Conservation (phyloP, 805 yeast genomes). For the Torulaspora gathmanii region DNA sequence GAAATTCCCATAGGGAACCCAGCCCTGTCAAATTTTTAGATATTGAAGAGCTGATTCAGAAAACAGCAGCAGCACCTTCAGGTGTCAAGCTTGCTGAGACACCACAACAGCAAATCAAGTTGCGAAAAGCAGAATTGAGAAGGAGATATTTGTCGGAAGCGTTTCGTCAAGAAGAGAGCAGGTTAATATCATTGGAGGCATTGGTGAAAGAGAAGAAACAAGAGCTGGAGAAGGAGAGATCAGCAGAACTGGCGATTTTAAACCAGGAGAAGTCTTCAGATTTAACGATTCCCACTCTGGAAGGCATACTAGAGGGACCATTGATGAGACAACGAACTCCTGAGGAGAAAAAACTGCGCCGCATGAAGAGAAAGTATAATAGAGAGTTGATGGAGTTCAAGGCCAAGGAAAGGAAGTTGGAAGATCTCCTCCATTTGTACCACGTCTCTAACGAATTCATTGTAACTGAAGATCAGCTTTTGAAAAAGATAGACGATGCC, state of each 20-base stretch:
- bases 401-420: conserved; percentile 50
- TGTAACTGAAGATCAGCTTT: conserved; percentile 64
- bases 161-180: conserved; percentile 48
- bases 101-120: conserved; percentile 28
- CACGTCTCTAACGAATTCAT: conserved; percentile 66
- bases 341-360: conserved; percentile 57
- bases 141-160: conserved; percentile 66
- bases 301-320: conserved; percentile 59
- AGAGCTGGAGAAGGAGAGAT: conserved; percentile 36
- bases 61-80: conserved; percentile 48
- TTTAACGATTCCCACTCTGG: conserved; percentile 77
- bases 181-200: conserved; percentile 37
- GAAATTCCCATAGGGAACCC: conserved; percentile 54
- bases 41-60: conserved; percentile 54
- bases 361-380: conserved; percentile 62
- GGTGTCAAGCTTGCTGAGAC: conserved; percentile 22
- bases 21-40: conserved; percentile 49
- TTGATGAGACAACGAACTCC: conserved; percentile 66
- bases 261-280: conserved; percentile 32
- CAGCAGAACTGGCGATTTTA: conserved; percentile 30
- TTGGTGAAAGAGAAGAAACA: conserved; percentile 36
- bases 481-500: conserved; percentile 24
- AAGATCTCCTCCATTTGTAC: conserved; percentile 60
- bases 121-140: conserved; percentile 54
- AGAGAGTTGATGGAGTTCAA: conserved; percentile 52